Evolutionary conservation across 2,329 filamentous ascomycete species (phyloP).

Genomic region (Calycina marina): DNA sequence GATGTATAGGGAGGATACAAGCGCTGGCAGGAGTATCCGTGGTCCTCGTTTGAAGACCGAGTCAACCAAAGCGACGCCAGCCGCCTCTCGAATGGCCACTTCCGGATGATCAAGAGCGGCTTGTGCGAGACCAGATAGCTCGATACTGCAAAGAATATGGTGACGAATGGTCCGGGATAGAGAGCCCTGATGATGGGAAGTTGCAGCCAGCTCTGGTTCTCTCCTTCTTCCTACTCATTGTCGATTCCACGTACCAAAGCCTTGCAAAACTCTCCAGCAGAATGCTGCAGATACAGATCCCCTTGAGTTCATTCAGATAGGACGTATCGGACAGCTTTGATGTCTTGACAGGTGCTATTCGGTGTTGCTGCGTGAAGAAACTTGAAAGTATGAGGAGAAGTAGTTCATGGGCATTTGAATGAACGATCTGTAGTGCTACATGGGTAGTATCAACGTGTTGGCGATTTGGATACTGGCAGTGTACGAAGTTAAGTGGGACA

Average conservation of each 20-base stretch:
- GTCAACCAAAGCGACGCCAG: slow-evolving; percentile 26
- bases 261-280: slow-evolving; percentile 8
- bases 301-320: slow-evolving; percentile 32
- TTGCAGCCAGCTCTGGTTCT: slow-evolving; percentile 24
- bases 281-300: slow-evolving; percentile 24
- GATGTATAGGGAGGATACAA: slow-evolving; percentile 29
- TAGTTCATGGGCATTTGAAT: no score
- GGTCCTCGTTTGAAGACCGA: slow-evolving; percentile 32
- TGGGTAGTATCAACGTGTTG: no score
- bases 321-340: slow-evolving; percentile 24
- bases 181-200: slow-evolving; percentile 30
- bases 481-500: no score
- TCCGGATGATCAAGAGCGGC: slow-evolving; percentile 21
- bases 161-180: slow-evolving; percentile 30
- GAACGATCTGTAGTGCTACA: no score
- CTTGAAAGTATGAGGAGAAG: slow-evolving; percentile 21
- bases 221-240: slow-evolving; percentile 14
- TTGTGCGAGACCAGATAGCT: slow-evolving; percentile 31
- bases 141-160: slow-evolving; percentile 34
- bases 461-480: no score
- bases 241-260: slow-evolving; percentile 7
- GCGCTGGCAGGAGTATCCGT: slow-evolving; percentile 31
- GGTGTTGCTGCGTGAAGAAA: slow-evolving; percentile 21
- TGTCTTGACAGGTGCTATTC: slow-evolving; percentile 13
- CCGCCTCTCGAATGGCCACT: slow-evolving; percentile 20